Evolutionary conservation across 805 yeast genomes (phyloP), one percentile per base, ranked within the genome.

Genomic region (Candida nitratophila): DNA sequence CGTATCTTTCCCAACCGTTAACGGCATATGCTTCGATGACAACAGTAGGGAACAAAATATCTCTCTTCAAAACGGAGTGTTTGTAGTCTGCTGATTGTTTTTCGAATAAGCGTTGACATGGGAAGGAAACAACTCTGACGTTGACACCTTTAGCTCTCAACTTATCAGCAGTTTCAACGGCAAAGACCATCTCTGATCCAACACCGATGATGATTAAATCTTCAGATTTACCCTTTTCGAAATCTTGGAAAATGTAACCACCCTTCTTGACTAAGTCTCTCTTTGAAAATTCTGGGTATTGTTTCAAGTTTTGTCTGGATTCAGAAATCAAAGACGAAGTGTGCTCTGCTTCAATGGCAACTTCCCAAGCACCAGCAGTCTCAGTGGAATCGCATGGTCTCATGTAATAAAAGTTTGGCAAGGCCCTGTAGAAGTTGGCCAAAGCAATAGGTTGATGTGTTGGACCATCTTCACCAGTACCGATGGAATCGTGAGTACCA

Each of bases 381-480:
- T 74, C 79, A 49, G 69, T 68, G 44, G 76, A 73, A 53, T 74
- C 79, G 53, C 77, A 74, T 20, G 79, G 79, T 50, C 79, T 65
- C 66, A 77, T 69, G 46, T 69, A 76, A 55, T 61, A 59, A 37
- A 65, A 40, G 61, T 74, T 74, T 48, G 80, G 80, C 45, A 69
- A 57, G 36, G 79, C 71, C 52, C 79, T 68, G 64, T 71, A 68
- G 56, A 74, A 74, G 21, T 74, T 70, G 37, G 74, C 56, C 32
- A 76, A 63, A 55, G 71, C 79, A 48, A 74, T 71, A 44, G 80
- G 79, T 60, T 74, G 80, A 50, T 74, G 80, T 38, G 79, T 74
- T 34, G 79, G 79, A 37, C 80, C 80, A 50, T 74, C 79, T 63
- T 74, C 80, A 51, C 80, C 80, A 21, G 70, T 68, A 53, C 80